Base-by-base conservation (phyloP, 768 basidiomycete genomes). In the Tricholoma terreum region DNA sequence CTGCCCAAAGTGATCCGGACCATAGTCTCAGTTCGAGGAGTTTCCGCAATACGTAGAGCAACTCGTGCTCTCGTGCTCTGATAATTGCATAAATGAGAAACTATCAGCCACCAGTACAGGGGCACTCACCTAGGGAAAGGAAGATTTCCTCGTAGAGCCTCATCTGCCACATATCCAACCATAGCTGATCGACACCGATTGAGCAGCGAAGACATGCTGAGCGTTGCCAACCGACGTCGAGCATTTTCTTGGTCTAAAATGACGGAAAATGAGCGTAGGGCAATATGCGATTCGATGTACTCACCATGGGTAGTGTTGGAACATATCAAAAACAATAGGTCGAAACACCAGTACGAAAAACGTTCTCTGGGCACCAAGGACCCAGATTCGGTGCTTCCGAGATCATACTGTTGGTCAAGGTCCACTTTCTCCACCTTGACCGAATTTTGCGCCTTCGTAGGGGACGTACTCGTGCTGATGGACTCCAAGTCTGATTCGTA, bases 271-370 rank as follows among this genome's bases (percentile, higher is more conserved):
- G 19, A 46, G 43, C 15, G 24, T 19, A 1, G 22, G n/a, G 9
- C 22, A 11, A 7, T 35, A 12, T 22, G 31, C 19, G 21, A 34
- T 31, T 4, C 38, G 34, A 14, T 31, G 46, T 5, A 57, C 75
- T 27, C 57, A 87, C 90, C 88, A 71, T 76, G 78, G 1, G 82
- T 83, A 0, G 77, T 75, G 63, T 85, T 74, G 0, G 90, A 89
- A 63, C 90, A 94, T 30, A 94, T 77, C 61, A 89, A 67, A 70
- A 95, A 94, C 33, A 96, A 68, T 10, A 94, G 73, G 64, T 96
- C 93, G 55, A 95, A 87, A 66, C 90, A 94, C 93, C 93, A 95
- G 73, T 92, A 94, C 6, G 90, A 87, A 67, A 95, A 95, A 7
- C 92, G 80, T 68, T 95, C 94, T 36, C 93, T 76, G 1, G 89